Base-by-base conservation (phyloP, 306 rosid genomes). In the Cicer judaicum region DNA sequence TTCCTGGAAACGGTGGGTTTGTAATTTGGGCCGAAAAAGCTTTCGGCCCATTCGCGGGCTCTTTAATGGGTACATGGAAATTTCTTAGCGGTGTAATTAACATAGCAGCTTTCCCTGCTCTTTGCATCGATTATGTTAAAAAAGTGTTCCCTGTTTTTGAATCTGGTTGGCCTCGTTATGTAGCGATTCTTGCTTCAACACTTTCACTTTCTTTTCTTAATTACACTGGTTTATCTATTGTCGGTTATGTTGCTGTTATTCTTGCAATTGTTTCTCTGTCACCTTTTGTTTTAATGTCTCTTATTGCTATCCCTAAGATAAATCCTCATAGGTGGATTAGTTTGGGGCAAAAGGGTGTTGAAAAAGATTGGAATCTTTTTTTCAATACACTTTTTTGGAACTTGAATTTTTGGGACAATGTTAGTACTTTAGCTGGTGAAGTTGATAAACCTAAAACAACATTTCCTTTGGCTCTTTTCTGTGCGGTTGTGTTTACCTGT, bases 21-120 rank as follows among this genome's bases (percentile, higher is more conserved):
- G 83, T 83, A 10, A 0, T 79, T 0, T 83, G 83, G 83, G 86
- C 78, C 43, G 67, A 74, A 41, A 80, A 70, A 5, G 86, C 86
- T 8, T 78, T 83, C 9, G 86, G 86, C 15, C 83, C 81, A n/a
- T 74, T 83, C 8, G 41, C 64, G 8, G 86, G 86, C 1, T 79
- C 78, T 0, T 60, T 83, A 0, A 79, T 83, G 81, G 83, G 86
- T 0, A 83, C 83, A 0, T 83, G 83, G 86, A 83, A 79, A 3
- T 79, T 83, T 64, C 86, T 83, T 18, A 54, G 81, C 6, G 83
- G 83, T 18, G 86, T 83, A 34, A 83, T 83, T 64, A 79, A 83
- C 2, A 83, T 78, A 7, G 83, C 86, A 0, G 18, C 83, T 14
- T 83, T 55, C 46, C 86, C 86, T 1, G 61, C 54, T 12, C 83